Evolutionary conservation across 805 yeast genomes (phyloP).

Genomic region (Komagataella pseudopastoris): DNA sequence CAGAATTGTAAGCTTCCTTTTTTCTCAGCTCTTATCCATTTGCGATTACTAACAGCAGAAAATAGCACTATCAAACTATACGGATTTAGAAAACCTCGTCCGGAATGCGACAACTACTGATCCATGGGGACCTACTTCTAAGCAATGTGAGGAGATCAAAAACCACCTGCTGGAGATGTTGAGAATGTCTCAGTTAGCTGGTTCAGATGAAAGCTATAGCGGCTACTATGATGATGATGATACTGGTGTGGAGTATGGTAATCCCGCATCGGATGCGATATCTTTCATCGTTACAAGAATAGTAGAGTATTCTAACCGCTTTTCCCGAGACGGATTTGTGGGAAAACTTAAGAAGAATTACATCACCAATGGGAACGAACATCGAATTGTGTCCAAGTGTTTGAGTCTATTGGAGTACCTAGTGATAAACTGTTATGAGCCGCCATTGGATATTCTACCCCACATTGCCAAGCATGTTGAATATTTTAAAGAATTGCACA

Average conservation of each 20-base stretch:
- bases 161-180: background rate
- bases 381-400: slow-evolving; percentile 13
- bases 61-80: slow-evolving; percentile 15
- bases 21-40: background rate
- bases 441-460: slow-evolving; percentile 10
- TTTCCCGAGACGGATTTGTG: slow-evolving; percentile 2
- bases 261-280: background rate
- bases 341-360: slow-evolving; percentile 10
- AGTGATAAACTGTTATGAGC: slow-evolving; percentile 12
- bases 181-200: background rate
- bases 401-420: slow-evolving; percentile 13
- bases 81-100: slow-evolving; percentile 17
- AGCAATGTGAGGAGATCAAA: slow-evolving; percentile 20
- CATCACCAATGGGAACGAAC: slow-evolving; percentile 16
- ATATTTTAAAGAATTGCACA: slow-evolving; percentile 5
- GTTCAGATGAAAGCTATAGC: background rate
- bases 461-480: slow-evolving; percentile 8
- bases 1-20: slow-evolving; percentile 14
- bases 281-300: slow-evolving; percentile 1
- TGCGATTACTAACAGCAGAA: slow-evolving; percentile 1
- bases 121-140: slow-evolving; percentile 37
- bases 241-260: background rate
- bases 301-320: slow-evolving; percentile 1
- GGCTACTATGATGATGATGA: background rate
- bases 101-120: slow-evolving; percentile 36